phyloP scores from a whole-genome alignment of 805 yeast species.

The Candida berthetii region DNA sequence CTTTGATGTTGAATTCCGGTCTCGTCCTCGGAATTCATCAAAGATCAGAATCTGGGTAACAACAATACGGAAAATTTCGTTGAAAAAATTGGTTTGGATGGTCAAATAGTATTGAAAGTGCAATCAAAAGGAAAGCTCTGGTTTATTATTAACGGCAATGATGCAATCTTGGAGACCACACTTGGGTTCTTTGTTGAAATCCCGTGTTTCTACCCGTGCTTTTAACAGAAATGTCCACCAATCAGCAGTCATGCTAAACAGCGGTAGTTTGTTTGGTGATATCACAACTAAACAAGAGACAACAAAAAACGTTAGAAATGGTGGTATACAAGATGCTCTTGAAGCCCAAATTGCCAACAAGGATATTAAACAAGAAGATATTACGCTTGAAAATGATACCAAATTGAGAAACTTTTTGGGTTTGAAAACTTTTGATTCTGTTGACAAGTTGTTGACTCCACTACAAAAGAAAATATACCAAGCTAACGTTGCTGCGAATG shows the following conservation, averaged over 20 bases:
- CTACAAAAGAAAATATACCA: constrained; percentile 62
- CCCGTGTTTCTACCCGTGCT: not conserved
- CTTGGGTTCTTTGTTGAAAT: not conserved
- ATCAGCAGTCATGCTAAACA: not conserved
- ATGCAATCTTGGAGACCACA: not conserved
- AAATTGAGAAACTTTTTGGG: constrained; percentile 43
- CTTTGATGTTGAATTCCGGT: too few relatives aligned
- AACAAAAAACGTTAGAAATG: not conserved
- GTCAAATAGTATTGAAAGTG: too few relatives aligned
- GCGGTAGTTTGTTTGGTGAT: not conserved
- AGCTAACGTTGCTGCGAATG: constrained; percentile 50
- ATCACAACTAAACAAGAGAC: not conserved
- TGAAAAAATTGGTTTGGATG: too few relatives aligned
- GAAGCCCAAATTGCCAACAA: not conserved
- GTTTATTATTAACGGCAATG: not conserved
- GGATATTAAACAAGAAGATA: not conserved
- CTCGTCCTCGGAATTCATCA: too few relatives aligned
- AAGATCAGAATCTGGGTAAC: too few relatives aligned
- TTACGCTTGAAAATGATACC: constrained; percentile 14
- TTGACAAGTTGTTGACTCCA: constrained; percentile 56
- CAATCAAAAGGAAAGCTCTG: too few relatives aligned
- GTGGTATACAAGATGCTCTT: not conserved
- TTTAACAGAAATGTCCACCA: not conserved
- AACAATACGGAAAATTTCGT: too few relatives aligned
- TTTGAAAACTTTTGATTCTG: constrained; percentile 45